phyloP scores from a whole-genome alignment of 2,329 filamentous ascomycete species.

The Tolypocladium guangdongense region DNA sequence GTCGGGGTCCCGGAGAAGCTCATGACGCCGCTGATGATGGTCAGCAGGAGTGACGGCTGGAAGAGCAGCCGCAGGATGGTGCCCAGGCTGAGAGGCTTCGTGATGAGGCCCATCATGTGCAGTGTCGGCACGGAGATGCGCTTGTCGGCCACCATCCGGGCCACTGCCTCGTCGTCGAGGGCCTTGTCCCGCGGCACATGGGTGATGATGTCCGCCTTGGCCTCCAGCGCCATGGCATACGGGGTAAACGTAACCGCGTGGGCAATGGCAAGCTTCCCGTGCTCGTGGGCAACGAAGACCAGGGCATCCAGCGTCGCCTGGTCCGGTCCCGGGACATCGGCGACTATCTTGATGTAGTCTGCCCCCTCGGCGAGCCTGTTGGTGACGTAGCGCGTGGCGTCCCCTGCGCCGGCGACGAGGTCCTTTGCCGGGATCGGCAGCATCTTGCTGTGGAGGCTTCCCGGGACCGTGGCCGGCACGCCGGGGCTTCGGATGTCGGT shows the following conservation, averaged over 20 bases:
- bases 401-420: background rate
- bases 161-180: constrained; percentile 9
- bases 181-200: constrained; percentile 15
- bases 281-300: constrained; percentile 10
- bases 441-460: background rate
- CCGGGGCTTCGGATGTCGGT: background rate
- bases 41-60: constrained; percentile 7
- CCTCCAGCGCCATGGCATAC: constrained; percentile 12
- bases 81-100: background rate
- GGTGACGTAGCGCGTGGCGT: background rate
- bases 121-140: constrained; percentile 16
- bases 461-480: background rate
- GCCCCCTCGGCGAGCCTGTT: constrained; percentile 1
- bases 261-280: constrained; percentile 12
- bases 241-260: constrained; percentile 14
- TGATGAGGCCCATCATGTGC: background rate
- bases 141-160: constrained; percentile 7
- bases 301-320: constrained; percentile 14
- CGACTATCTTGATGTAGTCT: constrained; percentile 16
- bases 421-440: background rate
- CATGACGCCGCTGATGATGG: background rate
- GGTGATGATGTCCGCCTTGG: constrained; percentile 16
- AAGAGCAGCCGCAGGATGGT: constrained; percentile 6
- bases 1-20: background rate
- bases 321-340: constrained; percentile 9